A percentile compares a stretch with the other conserved stretches of the same genome.
Conservation (phyloP, 1,139 yeast genomes). For the Zhuliangozyma blackwelliae region DNA sequence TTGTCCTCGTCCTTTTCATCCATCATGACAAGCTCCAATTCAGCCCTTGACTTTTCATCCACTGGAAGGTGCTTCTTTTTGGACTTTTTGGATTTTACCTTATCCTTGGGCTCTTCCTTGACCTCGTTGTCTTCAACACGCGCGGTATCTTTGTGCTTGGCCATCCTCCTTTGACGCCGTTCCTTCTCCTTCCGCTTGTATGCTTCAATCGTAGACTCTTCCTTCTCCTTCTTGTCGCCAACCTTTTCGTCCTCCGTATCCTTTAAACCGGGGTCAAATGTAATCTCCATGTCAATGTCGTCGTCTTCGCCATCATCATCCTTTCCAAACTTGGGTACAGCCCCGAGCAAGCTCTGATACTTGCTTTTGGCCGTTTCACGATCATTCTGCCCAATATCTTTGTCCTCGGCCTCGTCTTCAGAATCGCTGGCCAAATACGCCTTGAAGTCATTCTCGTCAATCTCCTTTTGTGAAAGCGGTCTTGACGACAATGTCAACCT, state of each 20-base stretch:
- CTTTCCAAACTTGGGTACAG: conserved; percentile 31
- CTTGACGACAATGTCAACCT: conserved; percentile 73
- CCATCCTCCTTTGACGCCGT: conserved; percentile 78
- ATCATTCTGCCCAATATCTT: neutral
- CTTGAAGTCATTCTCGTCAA: conserved; percentile 94
- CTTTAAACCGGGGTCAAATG: conserved; percentile 85
- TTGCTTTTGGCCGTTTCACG: conserved; percentile 43
- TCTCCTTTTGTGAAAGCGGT: conserved; percentile 84
- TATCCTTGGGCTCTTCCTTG: conserved; percentile 20
- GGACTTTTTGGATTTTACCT: conserved; percentile 21
- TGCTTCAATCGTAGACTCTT: conserved; percentile 77
- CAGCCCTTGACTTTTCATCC: conserved; percentile 55
- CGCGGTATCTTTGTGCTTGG: conserved; percentile 58
- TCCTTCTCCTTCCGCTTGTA: conserved; percentile 89
- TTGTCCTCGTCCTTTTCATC: conserved; percentile 59
- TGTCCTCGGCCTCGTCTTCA: conserved; percentile 49
- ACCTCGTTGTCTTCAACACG: conserved; percentile 40
- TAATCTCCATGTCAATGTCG: conserved; percentile 91
- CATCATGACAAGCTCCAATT: conserved; percentile 72
- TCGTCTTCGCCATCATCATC: conserved; percentile 25
- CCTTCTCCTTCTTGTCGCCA: conserved; percentile 39
- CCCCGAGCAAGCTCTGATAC: conserved; percentile 60
- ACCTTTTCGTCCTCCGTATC: conserved; percentile 30
- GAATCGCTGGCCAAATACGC: conserved; percentile 92
- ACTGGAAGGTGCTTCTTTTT: conserved; percentile 14